Conservation (phyloP, 2,329 filamentous ascomycete genomes). For the Neonectria hederae region DNA sequence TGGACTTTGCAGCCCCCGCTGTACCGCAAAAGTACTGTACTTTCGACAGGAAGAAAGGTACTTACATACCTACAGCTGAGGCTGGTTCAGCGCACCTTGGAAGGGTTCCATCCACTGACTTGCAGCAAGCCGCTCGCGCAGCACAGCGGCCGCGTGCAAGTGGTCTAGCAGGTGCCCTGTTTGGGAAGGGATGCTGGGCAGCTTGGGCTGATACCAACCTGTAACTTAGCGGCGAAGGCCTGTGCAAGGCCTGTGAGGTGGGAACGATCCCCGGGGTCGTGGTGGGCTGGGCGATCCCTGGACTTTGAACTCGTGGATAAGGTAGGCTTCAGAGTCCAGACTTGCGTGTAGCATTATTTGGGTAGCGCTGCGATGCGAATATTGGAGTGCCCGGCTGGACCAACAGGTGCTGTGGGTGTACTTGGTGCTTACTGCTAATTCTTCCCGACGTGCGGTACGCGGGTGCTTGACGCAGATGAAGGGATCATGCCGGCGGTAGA, state of each 20-base stretch:
- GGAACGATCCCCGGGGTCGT: background rate
- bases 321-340: no score
- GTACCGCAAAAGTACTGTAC: conserved; percentile 2
- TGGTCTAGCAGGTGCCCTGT: conserved; percentile 1
- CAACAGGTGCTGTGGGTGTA: background rate
- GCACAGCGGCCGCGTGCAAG: background rate
- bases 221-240: conserved; percentile 17
- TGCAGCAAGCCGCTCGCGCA: background rate
- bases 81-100: background rate
- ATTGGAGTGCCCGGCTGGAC: background rate
- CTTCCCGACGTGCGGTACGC: background rate
- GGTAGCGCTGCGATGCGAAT: background rate
- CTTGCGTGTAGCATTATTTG: no score
- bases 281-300: background rate
- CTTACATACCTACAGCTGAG: background rate
- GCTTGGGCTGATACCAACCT: conserved; percentile 24
- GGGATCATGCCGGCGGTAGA: background rate
- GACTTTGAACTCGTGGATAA: background rate
- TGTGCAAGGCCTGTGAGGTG: conserved; percentile 1
- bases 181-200: conserved; percentile 10
- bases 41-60: background rate
- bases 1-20: background rate
- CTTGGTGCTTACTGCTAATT: background rate
- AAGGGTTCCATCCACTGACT: background rate
- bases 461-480: conserved; percentile 1